Percentiles rank a stretch among this genome's conserved stretches.
These are phyloP conservation scores for Ascochyta fabae DNA, from an alignment of 2,329 filamentous ascomycete species.

Conservation along the genomic window DNA sequence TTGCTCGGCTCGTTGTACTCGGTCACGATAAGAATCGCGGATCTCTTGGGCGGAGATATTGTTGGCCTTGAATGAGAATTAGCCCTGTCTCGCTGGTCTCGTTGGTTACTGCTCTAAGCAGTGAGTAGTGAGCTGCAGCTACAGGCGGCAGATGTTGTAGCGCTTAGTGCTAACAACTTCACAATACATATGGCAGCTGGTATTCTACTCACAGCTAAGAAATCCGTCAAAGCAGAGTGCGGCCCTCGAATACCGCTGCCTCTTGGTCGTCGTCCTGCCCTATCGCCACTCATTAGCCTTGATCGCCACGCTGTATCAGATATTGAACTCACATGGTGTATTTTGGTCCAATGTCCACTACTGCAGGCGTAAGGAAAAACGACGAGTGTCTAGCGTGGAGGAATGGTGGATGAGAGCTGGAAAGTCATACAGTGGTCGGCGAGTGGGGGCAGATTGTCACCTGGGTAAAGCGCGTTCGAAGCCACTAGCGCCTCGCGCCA, in stretches of 20 bases:
- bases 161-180: neutral
- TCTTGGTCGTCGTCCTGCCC: conserved; percentile 49
- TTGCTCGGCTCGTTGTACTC: conserved; percentile 57
- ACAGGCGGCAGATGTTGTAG: neutral
- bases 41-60: conserved; percentile 74
- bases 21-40: conserved; percentile 63
- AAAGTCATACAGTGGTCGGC: neutral
- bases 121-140: neutral
- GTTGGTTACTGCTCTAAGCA: neutral
- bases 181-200: neutral
- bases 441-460: conserved; percentile 17
- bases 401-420: conserved; percentile 1
- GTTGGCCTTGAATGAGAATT: conserved; percentile 60
- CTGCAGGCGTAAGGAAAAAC: neutral
- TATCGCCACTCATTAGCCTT: conserved; percentile 32
- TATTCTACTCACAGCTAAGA: conserved; percentile 62
- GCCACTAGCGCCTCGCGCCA: conserved; percentile 22
- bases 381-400: neutral
- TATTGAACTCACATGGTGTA: conserved; percentile 24
- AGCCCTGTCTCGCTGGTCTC: neutral
- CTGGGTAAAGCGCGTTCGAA: conserved; percentile 23
- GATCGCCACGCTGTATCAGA: neutral
- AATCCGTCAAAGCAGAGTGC: conserved; percentile 72
- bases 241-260: conserved; percentile 60
- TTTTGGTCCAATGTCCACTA: neutral